These are phyloP conservation scores for Fusarium hostae DNA, from an alignment of 2,329 filamentous ascomycete species.

Conservation along the genomic window DNA sequence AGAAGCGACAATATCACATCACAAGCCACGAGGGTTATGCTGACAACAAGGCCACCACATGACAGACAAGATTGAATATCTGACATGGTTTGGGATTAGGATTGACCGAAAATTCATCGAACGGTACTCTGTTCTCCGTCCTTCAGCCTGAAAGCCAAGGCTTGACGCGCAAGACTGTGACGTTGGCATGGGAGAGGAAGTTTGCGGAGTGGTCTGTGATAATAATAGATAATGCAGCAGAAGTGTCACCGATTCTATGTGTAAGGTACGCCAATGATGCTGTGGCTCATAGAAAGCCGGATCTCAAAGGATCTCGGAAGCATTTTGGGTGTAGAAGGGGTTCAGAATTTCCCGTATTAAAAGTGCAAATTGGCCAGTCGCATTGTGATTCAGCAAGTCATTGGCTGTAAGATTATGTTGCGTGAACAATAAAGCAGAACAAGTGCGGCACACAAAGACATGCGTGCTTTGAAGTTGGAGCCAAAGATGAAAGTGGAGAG, in stretches of 20 bases:
- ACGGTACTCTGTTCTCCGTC: slow-evolving; percentile 16
- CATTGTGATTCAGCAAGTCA: not conserved
- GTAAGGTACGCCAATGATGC: slow-evolving; percentile 29
- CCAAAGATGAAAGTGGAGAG: slow-evolving; percentile 14
- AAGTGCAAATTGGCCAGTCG: slow-evolving; percentile 10
- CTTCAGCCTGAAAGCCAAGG: slow-evolving; percentile 26
- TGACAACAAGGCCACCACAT: slow-evolving; percentile 20
- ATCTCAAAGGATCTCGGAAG: slow-evolving; percentile 1
- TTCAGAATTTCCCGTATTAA: slow-evolving; percentile 14
- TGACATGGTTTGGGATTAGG: slow-evolving; percentile 16
- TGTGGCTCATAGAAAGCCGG: slow-evolving; percentile 23
- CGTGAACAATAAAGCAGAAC: not conserved
- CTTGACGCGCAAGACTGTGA: slow-evolving; percentile 26
- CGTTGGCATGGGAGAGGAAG: slow-evolving; percentile 7
- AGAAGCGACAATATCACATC: slow-evolving; percentile 29
- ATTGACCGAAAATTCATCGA: slow-evolving; percentile 13
- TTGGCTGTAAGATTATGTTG: not conserved
- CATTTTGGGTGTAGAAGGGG: slow-evolving; percentile 15
- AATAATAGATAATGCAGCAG: slow-evolving; percentile 19
- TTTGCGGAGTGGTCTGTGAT: slow-evolving; percentile 4
- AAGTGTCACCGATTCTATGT: not conserved
- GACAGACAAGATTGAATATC: slow-evolving; percentile 23
- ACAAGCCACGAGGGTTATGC: slow-evolving; percentile 23
- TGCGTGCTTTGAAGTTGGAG: not conserved
- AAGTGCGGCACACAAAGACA: slow-evolving; percentile 10